Conservation (phyloP, 805 yeast species). For the Pichia scutulata region DNA sequence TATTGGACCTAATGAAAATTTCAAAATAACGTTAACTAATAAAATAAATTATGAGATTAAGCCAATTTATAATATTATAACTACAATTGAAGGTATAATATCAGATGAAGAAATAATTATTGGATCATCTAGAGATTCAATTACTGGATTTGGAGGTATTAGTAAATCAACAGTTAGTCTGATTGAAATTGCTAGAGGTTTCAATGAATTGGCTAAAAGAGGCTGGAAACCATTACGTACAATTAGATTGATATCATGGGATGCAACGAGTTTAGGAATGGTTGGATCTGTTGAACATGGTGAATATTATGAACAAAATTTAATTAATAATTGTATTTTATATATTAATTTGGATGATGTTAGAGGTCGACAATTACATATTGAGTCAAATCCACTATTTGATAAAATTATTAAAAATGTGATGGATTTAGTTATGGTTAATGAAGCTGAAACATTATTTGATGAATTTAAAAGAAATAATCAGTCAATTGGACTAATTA, state of each 20-base stretch:
- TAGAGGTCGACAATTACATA: conserved; percentile 40
- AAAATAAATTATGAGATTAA: conserved; percentile 34
- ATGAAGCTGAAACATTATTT: conserved; percentile 34
- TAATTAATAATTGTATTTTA: conserved; percentile 38
- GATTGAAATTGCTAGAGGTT: conserved; percentile 46
- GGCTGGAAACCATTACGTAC: conserved; percentile 41
- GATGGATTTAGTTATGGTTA: conserved; percentile 38
- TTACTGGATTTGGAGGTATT: conserved; percentile 45
- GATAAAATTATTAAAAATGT: conserved; percentile 37
- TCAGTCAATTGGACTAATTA: conserved; percentile 34
- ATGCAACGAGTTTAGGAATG: conserved; percentile 41
- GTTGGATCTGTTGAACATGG: conserved; percentile 52
- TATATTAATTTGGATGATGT: conserved; percentile 50
- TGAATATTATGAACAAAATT: conserved; percentile 35
- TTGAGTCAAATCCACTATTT: conserved; percentile 53
- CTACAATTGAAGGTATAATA: conserved; percentile 50
- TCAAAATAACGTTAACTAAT: conserved; percentile 33
- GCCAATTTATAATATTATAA: conserved; percentile 42
- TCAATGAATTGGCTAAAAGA: conserved; percentile 33
- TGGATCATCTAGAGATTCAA: conserved; percentile 48
- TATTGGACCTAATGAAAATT: conserved; percentile 37
- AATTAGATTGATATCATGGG: conserved; percentile 34
- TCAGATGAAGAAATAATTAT: conserved; percentile 44
- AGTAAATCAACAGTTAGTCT: conserved; percentile 43
- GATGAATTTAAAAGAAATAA: conserved; percentile 39